Evolutionary conservation across 805 yeast species (phyloP).

Genomic region (Clavispora santaluciae): DNA sequence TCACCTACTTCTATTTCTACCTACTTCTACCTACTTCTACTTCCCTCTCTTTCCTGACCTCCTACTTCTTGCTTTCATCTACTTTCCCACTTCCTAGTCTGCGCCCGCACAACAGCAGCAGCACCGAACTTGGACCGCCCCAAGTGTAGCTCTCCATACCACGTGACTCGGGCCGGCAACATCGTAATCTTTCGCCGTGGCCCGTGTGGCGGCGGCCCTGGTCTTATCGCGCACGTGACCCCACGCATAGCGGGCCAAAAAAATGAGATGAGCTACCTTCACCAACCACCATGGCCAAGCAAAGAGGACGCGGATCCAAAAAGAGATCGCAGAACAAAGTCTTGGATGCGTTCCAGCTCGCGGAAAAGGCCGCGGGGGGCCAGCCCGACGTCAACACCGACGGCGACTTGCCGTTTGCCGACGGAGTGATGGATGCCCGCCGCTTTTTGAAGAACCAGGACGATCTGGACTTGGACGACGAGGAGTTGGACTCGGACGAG

Average conservation of each 20-base stretch:
- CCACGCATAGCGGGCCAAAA: background rate
- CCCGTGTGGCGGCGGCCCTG: no score
- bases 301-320: conserved; percentile 17
- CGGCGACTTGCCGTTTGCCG: conserved; percentile 22
- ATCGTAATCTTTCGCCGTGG: no score
- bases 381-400: conserved; percentile 17
- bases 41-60: no score
- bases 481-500: conserved; percentile 79
- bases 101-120: no score
- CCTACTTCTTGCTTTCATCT: no score
- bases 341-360: conserved; percentile 42
- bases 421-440: conserved; percentile 41
- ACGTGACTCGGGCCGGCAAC: no score
- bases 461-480: conserved; percentile 45
- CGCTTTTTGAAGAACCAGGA: conserved; percentile 23
- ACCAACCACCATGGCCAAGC: conserved; percentile 11
- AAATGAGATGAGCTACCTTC: conserved; percentile 2
- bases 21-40: no score
- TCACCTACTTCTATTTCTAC: no score
- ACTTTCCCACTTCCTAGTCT: no score
- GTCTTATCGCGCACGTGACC: conserved; percentile 1
- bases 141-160: no score
- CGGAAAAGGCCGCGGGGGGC: conserved; percentile 28
- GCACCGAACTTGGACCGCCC: no score
- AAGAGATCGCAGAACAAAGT: conserved; percentile 34